These are phyloP conservation scores for Ophiocytium majus DNA, from an alignment of 352 stramenopile species.

Conservation along the genomic window DNA sequence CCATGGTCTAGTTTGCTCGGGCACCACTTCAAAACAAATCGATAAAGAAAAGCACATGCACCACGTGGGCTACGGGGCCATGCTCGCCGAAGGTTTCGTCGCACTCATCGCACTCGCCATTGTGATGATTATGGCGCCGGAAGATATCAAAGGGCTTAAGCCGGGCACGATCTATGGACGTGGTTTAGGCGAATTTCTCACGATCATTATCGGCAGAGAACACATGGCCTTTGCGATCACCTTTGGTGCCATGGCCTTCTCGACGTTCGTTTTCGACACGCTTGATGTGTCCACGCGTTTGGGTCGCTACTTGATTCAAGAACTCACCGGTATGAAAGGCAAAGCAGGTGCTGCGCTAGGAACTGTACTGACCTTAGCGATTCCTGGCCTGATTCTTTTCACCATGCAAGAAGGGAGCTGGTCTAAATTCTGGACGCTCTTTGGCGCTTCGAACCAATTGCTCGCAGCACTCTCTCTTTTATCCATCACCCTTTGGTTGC, in stretches of 20 bases:
- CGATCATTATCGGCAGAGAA: neutral
- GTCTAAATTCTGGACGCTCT: constrained; percentile 4
- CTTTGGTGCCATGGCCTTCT: constrained; percentile 4
- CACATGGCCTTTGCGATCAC: neutral
- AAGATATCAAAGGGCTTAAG: neutral
- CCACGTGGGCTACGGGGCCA: neutral
- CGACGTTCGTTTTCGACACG: constrained; percentile 9
- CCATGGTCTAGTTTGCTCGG: neutral
- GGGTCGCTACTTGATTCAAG: constrained; percentile 5
- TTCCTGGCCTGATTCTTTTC: neutral
- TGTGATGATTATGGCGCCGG: neutral
- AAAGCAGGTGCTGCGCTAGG: neutral
- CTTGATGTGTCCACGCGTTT: neutral
- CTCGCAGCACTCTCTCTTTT: no score
- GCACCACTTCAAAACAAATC: constrained; percentile 8
- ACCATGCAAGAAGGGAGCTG: neutral
- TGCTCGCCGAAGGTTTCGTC: constrained; percentile 8
- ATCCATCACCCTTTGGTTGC: no score
- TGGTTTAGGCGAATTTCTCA: constrained; percentile 4
- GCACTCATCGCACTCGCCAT: neutral
- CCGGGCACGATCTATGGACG: neutral
- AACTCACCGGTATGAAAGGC: neutral
- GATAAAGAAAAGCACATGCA: constrained; percentile 12
- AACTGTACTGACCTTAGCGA: neutral
- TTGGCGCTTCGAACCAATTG: no score